Conservation (phyloP, 139 green algal genomes). For the Tetratostichococcus sp. region DNA sequence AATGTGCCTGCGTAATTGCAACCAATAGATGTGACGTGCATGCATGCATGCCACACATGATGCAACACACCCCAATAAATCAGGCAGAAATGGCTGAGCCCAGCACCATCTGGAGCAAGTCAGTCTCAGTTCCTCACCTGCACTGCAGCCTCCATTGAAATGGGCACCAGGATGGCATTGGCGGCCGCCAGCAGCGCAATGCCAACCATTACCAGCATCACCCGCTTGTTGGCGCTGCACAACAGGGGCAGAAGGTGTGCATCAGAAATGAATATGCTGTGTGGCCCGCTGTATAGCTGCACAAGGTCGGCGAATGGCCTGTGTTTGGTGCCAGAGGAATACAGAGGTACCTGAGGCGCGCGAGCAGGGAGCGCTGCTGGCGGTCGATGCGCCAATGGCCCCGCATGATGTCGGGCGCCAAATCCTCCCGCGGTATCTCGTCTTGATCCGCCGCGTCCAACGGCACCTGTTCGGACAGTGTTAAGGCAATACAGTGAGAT, state of each 20-base stretch:
- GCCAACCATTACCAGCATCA: slow-evolving; percentile 46
- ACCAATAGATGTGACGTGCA: no score
- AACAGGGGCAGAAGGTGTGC: background rate
- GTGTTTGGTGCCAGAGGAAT: no score
- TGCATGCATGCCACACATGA: no score
- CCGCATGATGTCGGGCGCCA: slow-evolving; percentile 62
- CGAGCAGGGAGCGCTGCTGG: slow-evolving; percentile 43
- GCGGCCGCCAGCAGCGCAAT: slow-evolving; percentile 38
- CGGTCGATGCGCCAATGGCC: slow-evolving; percentile 57
- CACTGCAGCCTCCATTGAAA: slow-evolving; percentile 49
- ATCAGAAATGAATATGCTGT: no score
- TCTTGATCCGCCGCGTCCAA: slow-evolving; percentile 5
- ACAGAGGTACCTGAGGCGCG: slow-evolving; percentile 44
- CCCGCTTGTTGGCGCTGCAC: slow-evolving; percentile 53
- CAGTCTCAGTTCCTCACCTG: background rate
- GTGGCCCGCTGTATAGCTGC: no score
- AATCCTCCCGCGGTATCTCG: slow-evolving; percentile 26
- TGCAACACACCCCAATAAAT: no score
- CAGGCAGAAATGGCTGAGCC: no score
- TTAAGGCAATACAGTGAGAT: no score
- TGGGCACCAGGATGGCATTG: slow-evolving; percentile 64
- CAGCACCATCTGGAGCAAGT: background rate
- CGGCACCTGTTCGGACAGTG: background rate
- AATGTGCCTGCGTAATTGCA: slow-evolving; percentile 13
- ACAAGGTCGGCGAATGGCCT: no score